These are phyloP conservation scores for Escovopsis weberi DNA, from an alignment of 2,329 filamentous ascomycete genomes.

Conservation along the genomic window DNA sequence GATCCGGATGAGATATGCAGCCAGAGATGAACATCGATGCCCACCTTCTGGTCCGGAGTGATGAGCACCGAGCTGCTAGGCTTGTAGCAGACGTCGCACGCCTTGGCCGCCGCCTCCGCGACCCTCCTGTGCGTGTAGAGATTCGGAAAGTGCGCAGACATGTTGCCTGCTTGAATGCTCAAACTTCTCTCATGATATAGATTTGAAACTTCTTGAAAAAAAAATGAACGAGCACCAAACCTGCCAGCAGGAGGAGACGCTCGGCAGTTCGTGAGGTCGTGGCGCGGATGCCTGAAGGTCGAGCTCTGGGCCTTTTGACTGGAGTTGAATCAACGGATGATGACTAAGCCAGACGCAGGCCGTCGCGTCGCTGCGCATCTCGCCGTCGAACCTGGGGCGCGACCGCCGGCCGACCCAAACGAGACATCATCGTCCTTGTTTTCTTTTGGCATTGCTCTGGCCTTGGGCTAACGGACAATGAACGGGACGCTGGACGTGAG, in stretches of 20 bases:
- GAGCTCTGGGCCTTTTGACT: neutral
- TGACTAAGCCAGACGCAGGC: neutral
- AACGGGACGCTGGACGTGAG: slow-evolving; percentile 31
- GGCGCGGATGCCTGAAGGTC: neutral
- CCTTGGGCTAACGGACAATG: slow-evolving; percentile 17
- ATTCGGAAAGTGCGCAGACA: slow-evolving; percentile 45
- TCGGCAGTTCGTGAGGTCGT: neutral
- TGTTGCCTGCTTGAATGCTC: neutral
- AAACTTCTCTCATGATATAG: neutral
- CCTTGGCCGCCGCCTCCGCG: slow-evolving; percentile 66
- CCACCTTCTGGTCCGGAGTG: slow-evolving; percentile 76
- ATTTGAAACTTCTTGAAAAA: too few species aligned
- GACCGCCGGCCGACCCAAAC: neutral
- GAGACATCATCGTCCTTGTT: neutral
- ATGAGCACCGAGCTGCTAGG: slow-evolving; percentile 76
- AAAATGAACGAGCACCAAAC: too few species aligned
- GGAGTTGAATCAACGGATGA: neutral
- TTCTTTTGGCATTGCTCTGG: neutral
- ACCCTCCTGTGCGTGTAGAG: slow-evolving; percentile 76
- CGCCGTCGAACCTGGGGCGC: neutral
- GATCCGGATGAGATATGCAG: neutral
- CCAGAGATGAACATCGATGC: slow-evolving; percentile 2
- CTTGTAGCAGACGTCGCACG: slow-evolving; percentile 88
- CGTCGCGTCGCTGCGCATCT: neutral
- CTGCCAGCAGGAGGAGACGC: too few species aligned